phyloP scores from a whole-genome alignment of 768 basidiomycete genomes.

The Lentinula aciculospora region DNA sequence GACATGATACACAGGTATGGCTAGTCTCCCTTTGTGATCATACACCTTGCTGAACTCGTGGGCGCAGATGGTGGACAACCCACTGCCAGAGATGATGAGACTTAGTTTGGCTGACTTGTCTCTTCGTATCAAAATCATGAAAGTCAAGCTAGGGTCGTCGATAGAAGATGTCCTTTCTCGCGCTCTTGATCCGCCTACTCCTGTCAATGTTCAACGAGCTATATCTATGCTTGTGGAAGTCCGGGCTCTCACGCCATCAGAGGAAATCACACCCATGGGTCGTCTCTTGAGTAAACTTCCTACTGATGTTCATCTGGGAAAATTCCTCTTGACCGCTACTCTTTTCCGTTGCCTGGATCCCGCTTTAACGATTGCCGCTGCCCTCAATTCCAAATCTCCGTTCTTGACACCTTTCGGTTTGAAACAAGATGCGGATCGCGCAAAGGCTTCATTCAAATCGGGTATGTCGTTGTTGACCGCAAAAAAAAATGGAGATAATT shows the following conservation, averaged over 20 bases:
- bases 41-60: conserved; percentile 5
- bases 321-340: conserved; percentile 82
- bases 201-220: conserved; percentile 86
- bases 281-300: conserved; percentile 85
- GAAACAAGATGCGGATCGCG: conserved; percentile 81
- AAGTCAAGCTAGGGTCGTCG: conserved; percentile 73
- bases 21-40: background rate
- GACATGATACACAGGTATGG: conserved; percentile 73
- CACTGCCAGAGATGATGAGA: conserved; percentile 93
- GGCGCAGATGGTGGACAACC: conserved; percentile 76
- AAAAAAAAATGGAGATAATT: background rate
- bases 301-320: conserved; percentile 93
- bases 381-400: conserved; percentile 88
- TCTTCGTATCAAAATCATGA: conserved; percentile 90
- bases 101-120: conserved; percentile 90
- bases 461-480: conserved; percentile 34
- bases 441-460: conserved; percentile 72
- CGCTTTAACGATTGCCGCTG: conserved; percentile 93
- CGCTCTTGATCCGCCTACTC: conserved; percentile 84
- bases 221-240: conserved; percentile 90
- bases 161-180: conserved; percentile 87
- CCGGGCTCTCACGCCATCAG: conserved; percentile 73
- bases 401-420: conserved; percentile 86
- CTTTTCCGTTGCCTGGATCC: conserved; percentile 90
- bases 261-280: conserved; percentile 96